Base-by-base conservation (phyloP, 352 stramenopile species). In the Phytophthora sp. region DNA sequence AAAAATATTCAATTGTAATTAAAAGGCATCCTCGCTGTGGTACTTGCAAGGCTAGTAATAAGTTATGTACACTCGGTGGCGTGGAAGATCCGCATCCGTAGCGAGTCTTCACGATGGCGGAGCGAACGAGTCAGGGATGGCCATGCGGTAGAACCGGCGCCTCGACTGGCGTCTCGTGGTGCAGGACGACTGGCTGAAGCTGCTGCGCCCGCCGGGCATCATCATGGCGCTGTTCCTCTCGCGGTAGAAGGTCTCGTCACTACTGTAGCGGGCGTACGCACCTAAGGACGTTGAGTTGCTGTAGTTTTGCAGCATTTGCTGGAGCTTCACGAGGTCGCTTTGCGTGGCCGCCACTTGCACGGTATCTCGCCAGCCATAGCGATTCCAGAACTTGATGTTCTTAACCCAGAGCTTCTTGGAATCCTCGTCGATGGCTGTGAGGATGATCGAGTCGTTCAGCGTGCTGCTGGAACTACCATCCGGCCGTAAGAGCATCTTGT, bases 291-390 rank as follows among this genome's bases (percentile, higher is more conserved):
- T 45, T 5, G 26, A 27, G 15, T 50, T 45, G n/a, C 27, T 64
- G 51, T 58, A 21, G 1, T 46, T 60, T 31, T 69, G 64, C 18
- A 77, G 56, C 49, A 63, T 59, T 39, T 73, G 46, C 20, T 87
- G 69, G 8, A 93, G 80, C 29, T 65, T 57, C 18, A 70, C 47
- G 3, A 69, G 56, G 52, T 90, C 82, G 26, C 60, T 62, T 27
- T 69, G 70, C 7, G 72, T 66, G 0, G 77, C 84, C 1, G 61
- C 55, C 29, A 93, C 71, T 18, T 77, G 59, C 45, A 70, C 66
- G 0, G 77, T 82, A 7, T 90, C 84, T 45, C 79, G 69, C 84
- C 84, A 93, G 24, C 80, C 84, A 50, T 86, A 91, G 45, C 82
- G 82, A 21, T 86, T 86, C 84, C 84, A 93, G 29, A 76, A 66